Evolutionary conservation across 2,329 filamentous ascomycete genomes (phyloP).

Genomic region (Sarocladium oryzae): DNA sequence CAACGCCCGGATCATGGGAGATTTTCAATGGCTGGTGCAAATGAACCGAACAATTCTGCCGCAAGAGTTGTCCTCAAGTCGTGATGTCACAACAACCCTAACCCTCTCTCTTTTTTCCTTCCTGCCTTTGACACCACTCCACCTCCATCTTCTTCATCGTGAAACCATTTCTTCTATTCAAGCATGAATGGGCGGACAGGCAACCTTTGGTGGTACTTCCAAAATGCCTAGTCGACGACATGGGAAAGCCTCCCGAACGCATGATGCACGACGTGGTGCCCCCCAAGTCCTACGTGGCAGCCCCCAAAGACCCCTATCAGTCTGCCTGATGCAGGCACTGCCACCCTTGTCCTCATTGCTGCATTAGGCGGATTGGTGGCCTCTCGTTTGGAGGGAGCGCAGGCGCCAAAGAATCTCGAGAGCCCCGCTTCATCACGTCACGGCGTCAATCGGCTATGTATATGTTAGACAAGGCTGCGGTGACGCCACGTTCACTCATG

Average conservation of each 20-base stretch:
- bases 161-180: background rate
- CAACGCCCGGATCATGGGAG: background rate
- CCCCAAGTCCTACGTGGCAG: background rate
- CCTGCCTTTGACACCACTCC: background rate
- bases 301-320: background rate
- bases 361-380: conserved; percentile 13
- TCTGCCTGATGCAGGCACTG: conserved; percentile 7
- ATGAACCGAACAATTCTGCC: conserved; percentile 1
- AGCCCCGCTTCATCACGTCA: conserved; percentile 9
- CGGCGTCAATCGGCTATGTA: background rate
- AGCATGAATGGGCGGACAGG: background rate
- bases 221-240: no score
- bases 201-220: no score
- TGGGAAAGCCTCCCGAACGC: no score
- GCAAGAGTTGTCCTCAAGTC: background rate
- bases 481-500: background rate
- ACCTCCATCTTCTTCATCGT: background rate
- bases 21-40: background rate
- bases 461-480: conserved; percentile 2
- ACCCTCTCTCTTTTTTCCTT: background rate
- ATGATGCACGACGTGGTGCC: no score
- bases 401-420: background rate
- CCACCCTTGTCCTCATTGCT: conserved; percentile 4
- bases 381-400: background rate
- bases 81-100: background rate